Conservation (phyloP, 305 asterid genomes). For the Fraxinus sp. region DNA sequence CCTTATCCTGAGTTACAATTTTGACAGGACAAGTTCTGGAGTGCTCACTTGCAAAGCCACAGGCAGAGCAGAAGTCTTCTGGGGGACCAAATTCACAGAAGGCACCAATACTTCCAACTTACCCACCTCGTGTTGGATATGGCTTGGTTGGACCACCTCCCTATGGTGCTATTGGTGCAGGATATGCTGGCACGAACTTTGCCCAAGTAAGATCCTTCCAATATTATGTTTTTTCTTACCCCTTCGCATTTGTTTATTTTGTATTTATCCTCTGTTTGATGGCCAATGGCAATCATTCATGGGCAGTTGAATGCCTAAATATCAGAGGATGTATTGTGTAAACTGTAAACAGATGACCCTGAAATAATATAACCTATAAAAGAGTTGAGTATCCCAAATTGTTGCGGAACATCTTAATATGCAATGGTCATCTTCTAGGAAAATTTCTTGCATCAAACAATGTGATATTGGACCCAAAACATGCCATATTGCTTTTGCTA, state of each 20-base stretch:
- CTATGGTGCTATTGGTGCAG: conserved; percentile 72
- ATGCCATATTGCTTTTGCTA: background rate
- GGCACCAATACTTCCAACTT: conserved; percentile 61
- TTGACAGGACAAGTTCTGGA: conserved; percentile 80
- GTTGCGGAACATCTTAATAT: background rate
- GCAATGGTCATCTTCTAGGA: background rate
- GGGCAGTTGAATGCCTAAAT: background rate
- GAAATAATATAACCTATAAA: background rate
- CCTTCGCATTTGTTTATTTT: background rate
- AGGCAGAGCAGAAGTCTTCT: conserved; percentile 69
- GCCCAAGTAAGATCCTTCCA: conserved; percentile 59
- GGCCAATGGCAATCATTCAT: no score
- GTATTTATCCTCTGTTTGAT: background rate
- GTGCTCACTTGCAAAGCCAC: conserved; percentile 98
- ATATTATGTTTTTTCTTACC: conserved; percentile 9
- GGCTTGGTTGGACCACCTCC: conserved; percentile 75
- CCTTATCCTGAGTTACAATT: conserved; percentile 18
- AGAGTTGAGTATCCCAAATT: background rate
- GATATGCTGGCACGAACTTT: conserved; percentile 55
- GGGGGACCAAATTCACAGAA: conserved; percentile 61
- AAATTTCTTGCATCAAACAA: background rate
- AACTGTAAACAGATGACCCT: background rate
- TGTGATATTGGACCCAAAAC: background rate
- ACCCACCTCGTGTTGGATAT: conserved; percentile 76
- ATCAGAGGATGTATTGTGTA: background rate